Evolutionary conservation across 306 rosid genomes (phyloP), one percentile per base, ranked within the genome.

Genomic region (Sicyos edulis): DNA sequence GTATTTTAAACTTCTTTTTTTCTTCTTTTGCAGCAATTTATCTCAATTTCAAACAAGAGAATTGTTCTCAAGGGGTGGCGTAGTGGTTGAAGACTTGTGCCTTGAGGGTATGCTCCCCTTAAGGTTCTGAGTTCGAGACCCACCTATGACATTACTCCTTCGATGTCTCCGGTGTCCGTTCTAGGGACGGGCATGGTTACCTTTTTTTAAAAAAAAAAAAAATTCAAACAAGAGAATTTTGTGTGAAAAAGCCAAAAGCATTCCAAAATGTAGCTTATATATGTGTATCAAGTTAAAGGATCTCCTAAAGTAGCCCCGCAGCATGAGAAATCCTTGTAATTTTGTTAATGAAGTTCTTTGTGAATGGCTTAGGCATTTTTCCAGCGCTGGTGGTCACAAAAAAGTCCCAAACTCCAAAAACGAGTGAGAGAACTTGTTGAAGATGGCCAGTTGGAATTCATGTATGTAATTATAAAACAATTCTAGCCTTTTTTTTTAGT

Each of bases 301-400:
- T 62, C 69, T 62, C 19, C 69, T 37, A 62, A 62, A 37, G n/a
- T 7, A 40, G 32, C 29, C 19, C 16, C n/a, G 20, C 26, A 65
- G 26, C 49, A 42, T 17, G 71, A 45, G 37, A 21, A 19, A 6
- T 32, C 54, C 12, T 45, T 66, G 55, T 45, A 66, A 16, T 37
- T 20, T 11, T 52, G 5, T 16, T 54, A 52, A 68, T 16, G 49
- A 21, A 13, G 22, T 57, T 47, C 63, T 16, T 44, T 44, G 50
- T 74, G 47, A 74, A 49, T 75, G 20, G 71, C 5, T 45, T 45
- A 92, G 96, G 98, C 87, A 0, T 92, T 90, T 75, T 87, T 92
- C 75, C 84, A 83, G 78, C 78, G 93, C 72, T 92, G 98, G 98
- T 88, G 98, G 98, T 49, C 76, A 47, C 80, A 82, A 59, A 96